A percentile compares a stretch with the other conserved stretches of the same genome.
Conservation (phyloP, 768 basidiomycete species). For the Daedaleopsis sinensis region DNA sequence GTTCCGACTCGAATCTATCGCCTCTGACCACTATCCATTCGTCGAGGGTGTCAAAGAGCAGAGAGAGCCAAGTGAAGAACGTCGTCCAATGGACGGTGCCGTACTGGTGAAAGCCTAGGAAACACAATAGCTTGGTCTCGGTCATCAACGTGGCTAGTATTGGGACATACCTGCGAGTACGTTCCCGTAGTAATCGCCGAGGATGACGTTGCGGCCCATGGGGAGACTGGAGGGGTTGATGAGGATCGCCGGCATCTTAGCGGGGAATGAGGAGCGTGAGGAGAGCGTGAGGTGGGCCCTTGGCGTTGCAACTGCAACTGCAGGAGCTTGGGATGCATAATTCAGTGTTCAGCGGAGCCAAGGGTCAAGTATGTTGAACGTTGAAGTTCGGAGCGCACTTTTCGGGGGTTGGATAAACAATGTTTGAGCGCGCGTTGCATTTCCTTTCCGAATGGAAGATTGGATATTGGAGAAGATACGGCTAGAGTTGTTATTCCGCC, state of each 20-base stretch:
- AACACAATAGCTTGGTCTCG: neutral
- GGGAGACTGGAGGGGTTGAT: neutral
- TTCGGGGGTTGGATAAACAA: too few species aligned
- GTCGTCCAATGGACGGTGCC: constrained; percentile 9
- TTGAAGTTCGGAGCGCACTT: too few species aligned
- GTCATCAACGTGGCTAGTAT: neutral
- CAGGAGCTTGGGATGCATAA: neutral
- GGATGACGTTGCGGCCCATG: constrained; percentile 7
- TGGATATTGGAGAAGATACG: too few species aligned
- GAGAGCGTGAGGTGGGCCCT: neutral
- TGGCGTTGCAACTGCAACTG: neutral
- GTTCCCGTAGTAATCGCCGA: constrained; percentile 10
- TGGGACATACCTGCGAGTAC: constrained; percentile 5
- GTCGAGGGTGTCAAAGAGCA: constrained; percentile 4
- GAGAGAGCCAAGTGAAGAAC: constrained; percentile 10
- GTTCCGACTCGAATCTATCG: constrained; percentile 8
- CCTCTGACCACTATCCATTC: constrained; percentile 9
- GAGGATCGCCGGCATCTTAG: neutral
- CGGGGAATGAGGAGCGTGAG: neutral
- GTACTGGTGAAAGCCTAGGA: constrained; percentile 13
- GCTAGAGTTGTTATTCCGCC: too few species aligned
- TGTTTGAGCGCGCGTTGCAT: too few species aligned
- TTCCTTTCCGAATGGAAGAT: too few species aligned
- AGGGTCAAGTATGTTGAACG: too few species aligned
- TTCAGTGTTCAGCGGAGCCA: neutral